Evolutionary conservation across 345 rosid genomes (phyloP), one percentile per base, ranked within the genome.

Genomic region (Gossypium longicalyx): DNA sequence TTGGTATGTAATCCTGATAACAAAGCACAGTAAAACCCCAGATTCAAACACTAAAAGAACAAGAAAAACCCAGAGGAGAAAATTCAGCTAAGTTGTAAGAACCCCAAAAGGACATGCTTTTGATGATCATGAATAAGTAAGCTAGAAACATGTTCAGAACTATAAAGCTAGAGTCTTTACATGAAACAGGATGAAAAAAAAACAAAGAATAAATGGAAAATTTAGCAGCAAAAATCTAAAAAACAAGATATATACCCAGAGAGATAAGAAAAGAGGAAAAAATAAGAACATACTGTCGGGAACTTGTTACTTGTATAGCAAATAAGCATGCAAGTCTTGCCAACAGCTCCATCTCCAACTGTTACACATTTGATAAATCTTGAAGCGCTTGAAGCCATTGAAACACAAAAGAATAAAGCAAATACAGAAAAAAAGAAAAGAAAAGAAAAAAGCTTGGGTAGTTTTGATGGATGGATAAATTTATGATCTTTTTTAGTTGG

Each of bases 1-100:
- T 94, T 61, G 98, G 98, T 80, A 94, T 86, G 67, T 94, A 94
- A 85, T 94, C 98, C 98, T 94, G 91, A 80, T 17, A 57, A 83
- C 47, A n/a, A 56, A 57, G 2, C 20, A 74, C 63, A 64, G 70
- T 75, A 81, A 51, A 52, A n/a, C 4, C 75, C 76, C 12, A 78
- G 23, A 71, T 62, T 41, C 47, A 67, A 20, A 60, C 15, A 51
- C 52, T 67, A 47, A 27, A 63, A 63, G 63, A 56, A 16, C 10
- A 64, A 29, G 29, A 52, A 74, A 63, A 74, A 38, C 41, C 61
- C 48, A 53, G 64, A 77, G 45, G 9, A 16, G n/a, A 74, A 56
- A 41, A 57, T 7, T 41, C 12, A 17, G 15, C 72, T 17, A 25
- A 54, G 38, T 23, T 49, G 15, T 19, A 29, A 61, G 9, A 63